These are phyloP conservation scores for Ascochyta koolunga DNA, from an alignment of 2,329 filamentous ascomycete genomes.

Conservation along the genomic window DNA sequence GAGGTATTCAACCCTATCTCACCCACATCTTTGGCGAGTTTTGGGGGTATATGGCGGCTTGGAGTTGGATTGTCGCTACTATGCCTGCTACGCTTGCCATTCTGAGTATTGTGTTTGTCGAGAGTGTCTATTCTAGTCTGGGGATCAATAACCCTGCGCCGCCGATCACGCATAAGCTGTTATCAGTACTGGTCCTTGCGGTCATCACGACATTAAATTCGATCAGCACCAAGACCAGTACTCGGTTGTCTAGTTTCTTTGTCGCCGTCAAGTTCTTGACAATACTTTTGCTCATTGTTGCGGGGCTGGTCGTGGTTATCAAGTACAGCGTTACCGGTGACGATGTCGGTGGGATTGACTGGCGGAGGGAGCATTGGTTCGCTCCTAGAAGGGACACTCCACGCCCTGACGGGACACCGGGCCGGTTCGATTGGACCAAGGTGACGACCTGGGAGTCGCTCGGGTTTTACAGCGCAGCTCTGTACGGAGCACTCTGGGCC, in stretches of 20 bases:
- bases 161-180: constrained; percentile 48
- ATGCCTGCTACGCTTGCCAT: constrained; percentile 71
- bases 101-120: constrained; percentile 66
- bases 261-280: constrained; percentile 47
- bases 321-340: constrained; percentile 31
- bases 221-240: constrained; percentile 52
- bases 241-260: constrained; percentile 47
- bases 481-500: constrained; percentile 52
- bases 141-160: constrained; percentile 64
- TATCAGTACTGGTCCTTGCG: constrained; percentile 47
- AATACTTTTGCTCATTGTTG: constrained; percentile 43
- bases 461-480: constrained; percentile 64
- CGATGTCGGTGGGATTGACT: constrained; percentile 43
- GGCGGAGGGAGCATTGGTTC: constrained; percentile 45
- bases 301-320: constrained; percentile 43
- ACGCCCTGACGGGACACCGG: constrained; percentile 33
- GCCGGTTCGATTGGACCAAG: constrained; percentile 40
- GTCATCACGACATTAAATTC: constrained; percentile 51
- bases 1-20: constrained; percentile 68
- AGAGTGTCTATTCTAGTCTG: constrained; percentile 55
- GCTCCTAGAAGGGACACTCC: constrained; percentile 31
- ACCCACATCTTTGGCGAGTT: constrained; percentile 66
- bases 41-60: constrained; percentile 67
- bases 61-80: constrained; percentile 69
- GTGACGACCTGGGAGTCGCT: constrained; percentile 63